Evolutionary conservation across 2,329 filamentous ascomycete species (phyloP), one percentile per base, ranked within the genome.

Genomic region (Cladophialophora bantiana): DNA sequence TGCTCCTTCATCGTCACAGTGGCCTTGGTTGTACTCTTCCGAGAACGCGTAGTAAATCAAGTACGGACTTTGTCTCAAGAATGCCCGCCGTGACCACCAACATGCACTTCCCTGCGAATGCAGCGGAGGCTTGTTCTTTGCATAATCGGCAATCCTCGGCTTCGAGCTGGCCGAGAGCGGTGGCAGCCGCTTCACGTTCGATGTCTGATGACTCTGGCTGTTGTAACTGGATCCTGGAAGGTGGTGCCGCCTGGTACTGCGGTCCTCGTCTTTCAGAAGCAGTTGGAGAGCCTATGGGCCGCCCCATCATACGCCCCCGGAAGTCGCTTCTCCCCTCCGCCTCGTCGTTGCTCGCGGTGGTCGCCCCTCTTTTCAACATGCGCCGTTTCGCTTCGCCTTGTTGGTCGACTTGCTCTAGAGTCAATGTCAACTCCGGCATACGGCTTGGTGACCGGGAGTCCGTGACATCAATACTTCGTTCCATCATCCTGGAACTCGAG

Each of bases 341-440:
- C 6, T 36, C 50, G 12, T 56, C 35, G 15, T 56, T 35, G 20
- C 35, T 40, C 4, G 36, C n/a, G 4, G 50, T 12, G 13, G 6
- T 56, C 7, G 36, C 35, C 18, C 55, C 50, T 35, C 52, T 36
- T 13, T 48, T 36, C 36, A 62, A 15, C 1, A 56, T 62, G 36
- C 10, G 15, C 36, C 32, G 20, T 18, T 56, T 42, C 15, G 48
- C 38, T n/a, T 42, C 59, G 20, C 20, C 13, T 38, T 62, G 50
- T 12, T 35, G 50, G 40, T 62, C 59, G 7, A 56, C 59, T 35
- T 40, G 32, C 35, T 62, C 52, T 18, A 62, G 38, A 18, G 59
- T 62, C 20, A 32, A 32, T 4, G 36, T 48, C 12, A 62, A 48
- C 32, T 57, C 60, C 3, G 60, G 45, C 36, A 20, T 36, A 10